A percentile compares a stretch with the other conserved stretches of the same genome.
Evolutionary conservation across 108 stramenopile genomes (phyloP).

Genomic region (Pseudonitzschia pungens): DNA sequence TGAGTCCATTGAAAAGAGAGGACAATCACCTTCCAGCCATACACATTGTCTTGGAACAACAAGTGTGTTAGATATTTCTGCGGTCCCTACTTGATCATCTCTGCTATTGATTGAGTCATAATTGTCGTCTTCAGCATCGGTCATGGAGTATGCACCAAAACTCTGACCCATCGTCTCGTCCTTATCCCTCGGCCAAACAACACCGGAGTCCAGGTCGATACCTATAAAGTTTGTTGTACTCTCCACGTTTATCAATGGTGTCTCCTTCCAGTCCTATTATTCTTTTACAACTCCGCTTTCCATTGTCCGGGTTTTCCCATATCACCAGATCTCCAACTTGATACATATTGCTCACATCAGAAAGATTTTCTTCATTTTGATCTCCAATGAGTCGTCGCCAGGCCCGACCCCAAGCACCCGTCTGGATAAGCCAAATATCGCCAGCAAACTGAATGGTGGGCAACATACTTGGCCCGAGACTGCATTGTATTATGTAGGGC

Average conservation of each 20-base stretch:
- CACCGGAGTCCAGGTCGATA: constrained; percentile 25
- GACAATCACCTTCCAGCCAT: constrained; percentile 96
- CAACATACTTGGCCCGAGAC: constrained; percentile 71
- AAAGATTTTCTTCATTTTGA: constrained; percentile 9
- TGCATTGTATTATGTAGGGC: constrained; percentile 59
- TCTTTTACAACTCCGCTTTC: constrained; percentile 58
- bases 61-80: constrained; percentile 19
- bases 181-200: constrained; percentile 33
- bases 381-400: constrained; percentile 33
- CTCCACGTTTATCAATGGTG: constrained; percentile 47
- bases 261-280: constrained; percentile 76
- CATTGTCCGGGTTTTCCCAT: constrained; percentile 48
- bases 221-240: constrained; percentile 41
- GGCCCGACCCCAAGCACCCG: constrained; percentile 33
- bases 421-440: constrained; percentile 62
- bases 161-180: constrained; percentile 4
- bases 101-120: neutral
- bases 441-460: constrained; percentile 68
- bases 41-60: constrained; percentile 80
- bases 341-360: constrained; percentile 2
- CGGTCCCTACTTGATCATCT: neutral
- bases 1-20: constrained; percentile 87
- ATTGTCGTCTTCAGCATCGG: neutral
- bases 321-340: constrained; percentile 58
- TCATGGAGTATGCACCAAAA: neutral